These are phyloP conservation scores for Citrus australasica DNA, from an alignment of 345 rosid genomes.

Conservation along the genomic window DNA sequence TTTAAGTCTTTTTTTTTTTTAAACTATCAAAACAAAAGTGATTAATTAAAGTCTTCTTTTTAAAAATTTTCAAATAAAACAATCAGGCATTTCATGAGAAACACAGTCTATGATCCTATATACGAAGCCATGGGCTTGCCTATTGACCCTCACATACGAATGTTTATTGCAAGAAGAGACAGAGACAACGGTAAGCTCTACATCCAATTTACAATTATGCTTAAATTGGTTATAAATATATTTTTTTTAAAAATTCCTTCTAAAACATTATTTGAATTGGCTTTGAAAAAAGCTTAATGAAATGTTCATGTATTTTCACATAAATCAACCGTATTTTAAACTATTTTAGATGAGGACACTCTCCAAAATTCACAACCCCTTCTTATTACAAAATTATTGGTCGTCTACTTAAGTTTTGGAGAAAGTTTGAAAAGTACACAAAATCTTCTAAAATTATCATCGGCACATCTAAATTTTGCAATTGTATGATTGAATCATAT, in stretches of 20 bases:
- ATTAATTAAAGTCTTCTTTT: neutral
- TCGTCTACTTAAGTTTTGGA: too few species aligned
- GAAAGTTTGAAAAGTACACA: too few species aligned
- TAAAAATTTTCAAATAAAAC: neutral
- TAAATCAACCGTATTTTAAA: neutral
- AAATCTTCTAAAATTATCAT: too few species aligned
- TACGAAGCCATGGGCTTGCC: slow-evolving; percentile 39
- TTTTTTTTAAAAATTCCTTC: neutral
- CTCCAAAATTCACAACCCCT: neutral
- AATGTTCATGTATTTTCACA: too few species aligned
- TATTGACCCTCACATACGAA: slow-evolving; percentile 37
- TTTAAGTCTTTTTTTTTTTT: too few species aligned
- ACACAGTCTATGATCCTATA: slow-evolving; percentile 32
- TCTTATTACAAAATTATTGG: neutral
- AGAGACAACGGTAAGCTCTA: neutral
- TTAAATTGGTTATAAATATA: neutral
- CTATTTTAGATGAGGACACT: neutral
- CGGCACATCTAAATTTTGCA: too few species aligned
- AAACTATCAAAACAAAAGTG: neutral
- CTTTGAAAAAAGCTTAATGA: neutral
- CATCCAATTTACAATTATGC: neutral
- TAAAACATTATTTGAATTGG: neutral
- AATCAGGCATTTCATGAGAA: slow-evolving; percentile 9
- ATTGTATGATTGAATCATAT: too few species aligned
- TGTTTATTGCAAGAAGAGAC: slow-evolving; percentile 14